Evolutionary conservation across 1,139 yeast genomes (phyloP).

Genomic region (Magnusiomyces suaveolens): DNA sequence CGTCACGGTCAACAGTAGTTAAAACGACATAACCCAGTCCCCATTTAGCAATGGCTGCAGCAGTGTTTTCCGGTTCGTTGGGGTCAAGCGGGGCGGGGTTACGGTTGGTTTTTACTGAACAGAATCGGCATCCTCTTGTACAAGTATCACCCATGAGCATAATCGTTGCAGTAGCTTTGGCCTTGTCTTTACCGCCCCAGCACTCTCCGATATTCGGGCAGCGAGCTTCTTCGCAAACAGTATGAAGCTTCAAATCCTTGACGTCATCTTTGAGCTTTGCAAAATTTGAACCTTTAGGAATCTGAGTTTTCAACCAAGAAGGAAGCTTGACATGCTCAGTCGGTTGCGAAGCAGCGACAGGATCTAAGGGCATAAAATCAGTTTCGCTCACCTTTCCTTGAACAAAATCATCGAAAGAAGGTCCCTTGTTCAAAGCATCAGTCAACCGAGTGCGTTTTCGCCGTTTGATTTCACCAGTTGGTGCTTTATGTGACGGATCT

Average conservation of each 20-base stretch:
- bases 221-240: slow-evolving; percentile 97
- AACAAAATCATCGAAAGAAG: slow-evolving; percentile 86
- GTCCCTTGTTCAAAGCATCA: slow-evolving; percentile 71
- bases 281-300: slow-evolving; percentile 83
- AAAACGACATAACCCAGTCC: slow-evolving; percentile 96
- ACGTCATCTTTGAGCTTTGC: slow-evolving; percentile 77
- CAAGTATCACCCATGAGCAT: slow-evolving; percentile 98
- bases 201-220: slow-evolving; percentile 99
- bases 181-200: slow-evolving; percentile 92
- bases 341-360: slow-evolving; percentile 30
- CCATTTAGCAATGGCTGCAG: slow-evolving; percentile 96
- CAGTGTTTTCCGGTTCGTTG: slow-evolving; percentile 93
- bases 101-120: slow-evolving; percentile 90
- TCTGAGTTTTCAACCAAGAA: slow-evolving; percentile 87
- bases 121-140: slow-evolving; percentile 95
- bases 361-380: slow-evolving; percentile 39
- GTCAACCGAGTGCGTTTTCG: slow-evolving; percentile 54
- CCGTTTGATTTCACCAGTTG: not conserved
- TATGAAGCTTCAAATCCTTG: slow-evolving; percentile 76
- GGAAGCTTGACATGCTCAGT: slow-evolving; percentile 77
- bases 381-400: slow-evolving; percentile 57
- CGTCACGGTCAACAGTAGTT: slow-evolving; percentile 97
- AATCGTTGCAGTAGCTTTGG: slow-evolving; percentile 97
- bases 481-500: not conserved
- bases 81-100: slow-evolving; percentile 86